Conservation (phyloP, 352 stramenopile genomes). For the Blastocystis sp. region DNA sequence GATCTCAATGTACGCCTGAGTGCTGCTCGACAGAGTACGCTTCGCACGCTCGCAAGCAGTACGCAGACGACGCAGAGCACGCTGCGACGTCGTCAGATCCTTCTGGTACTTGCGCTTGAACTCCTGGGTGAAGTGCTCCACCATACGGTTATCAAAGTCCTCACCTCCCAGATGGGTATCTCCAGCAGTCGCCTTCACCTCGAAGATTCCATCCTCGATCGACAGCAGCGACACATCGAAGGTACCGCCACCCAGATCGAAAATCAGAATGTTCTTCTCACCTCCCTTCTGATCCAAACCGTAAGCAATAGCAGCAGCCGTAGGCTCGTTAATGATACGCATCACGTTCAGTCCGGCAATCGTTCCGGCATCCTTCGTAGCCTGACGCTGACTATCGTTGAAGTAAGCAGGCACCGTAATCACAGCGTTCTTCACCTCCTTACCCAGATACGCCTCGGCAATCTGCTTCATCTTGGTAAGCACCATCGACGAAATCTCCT, state of each 20-base stretch:
- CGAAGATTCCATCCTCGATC: constrained; percentile 61
- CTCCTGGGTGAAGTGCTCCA: constrained; percentile 68
- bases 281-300: constrained; percentile 85
- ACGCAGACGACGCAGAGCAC: constrained; percentile 62
- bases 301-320: constrained; percentile 91
- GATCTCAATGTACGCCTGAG: neutral
- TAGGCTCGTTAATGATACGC: constrained; percentile 79
- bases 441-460: too few relatives aligned
- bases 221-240: constrained; percentile 87
- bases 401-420: constrained; percentile 29
- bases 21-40: constrained; percentile 75
- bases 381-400: neutral
- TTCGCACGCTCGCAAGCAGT: constrained; percentile 80
- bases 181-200: neutral
- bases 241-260: constrained; percentile 89
- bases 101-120: constrained; percentile 85
- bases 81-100: constrained; percentile 61
- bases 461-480: too few relatives aligned
- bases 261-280: constrained; percentile 87
- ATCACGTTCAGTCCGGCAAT: constrained; percentile 29
- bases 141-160: constrained; percentile 64
- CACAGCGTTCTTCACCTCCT: constrained; percentile 65
- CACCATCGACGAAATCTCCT: constrained; percentile 5
- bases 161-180: neutral
- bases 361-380: constrained; percentile 2